Percentiles rank a stretch among this genome's conserved stretches.
Evolutionary conservation across 805 yeast species (phyloP).

Genomic region (Metschnikowia kofuensis): DNA sequence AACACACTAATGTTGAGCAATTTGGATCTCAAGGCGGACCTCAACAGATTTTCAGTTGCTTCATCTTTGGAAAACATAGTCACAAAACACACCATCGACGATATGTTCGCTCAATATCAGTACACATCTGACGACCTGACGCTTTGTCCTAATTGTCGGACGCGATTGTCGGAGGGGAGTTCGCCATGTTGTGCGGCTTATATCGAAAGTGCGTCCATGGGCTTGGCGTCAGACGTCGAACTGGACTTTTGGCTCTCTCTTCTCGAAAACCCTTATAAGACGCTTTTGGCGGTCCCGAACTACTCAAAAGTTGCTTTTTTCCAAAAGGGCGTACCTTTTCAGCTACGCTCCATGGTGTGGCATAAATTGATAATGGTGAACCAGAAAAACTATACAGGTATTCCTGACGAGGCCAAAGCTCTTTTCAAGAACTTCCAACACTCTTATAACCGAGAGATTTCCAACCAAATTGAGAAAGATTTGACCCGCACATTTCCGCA

Average conservation of each 20-base stretch:
- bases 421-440: slow-evolving; percentile 42
- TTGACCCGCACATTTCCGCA: slow-evolving; percentile 59
- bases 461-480: slow-evolving; percentile 52
- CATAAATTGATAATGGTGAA: slow-evolving; percentile 33
- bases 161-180: slow-evolving; percentile 1
- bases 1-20: slow-evolving; percentile 16
- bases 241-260: slow-evolving; percentile 44
- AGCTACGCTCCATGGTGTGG: slow-evolving; percentile 46
- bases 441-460: slow-evolving; percentile 36
- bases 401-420: slow-evolving; percentile 34
- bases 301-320: slow-evolving; percentile 44
- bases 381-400: slow-evolving; percentile 22
- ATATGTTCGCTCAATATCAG: slow-evolving; percentile 12
- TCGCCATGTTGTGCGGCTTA: slow-evolving; percentile 10
- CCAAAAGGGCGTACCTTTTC: slow-evolving; percentile 45
- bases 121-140: slow-evolving; percentile 13
- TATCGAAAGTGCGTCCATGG: slow-evolving; percentile 5
- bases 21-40: slow-evolving; percentile 18
- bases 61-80: neutral
- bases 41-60: slow-evolving; percentile 14
- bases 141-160: slow-evolving; percentile 12
- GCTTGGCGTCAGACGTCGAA: slow-evolving; percentile 23
- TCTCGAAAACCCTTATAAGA: slow-evolving; percentile 41
- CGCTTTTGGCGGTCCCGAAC: slow-evolving; percentile 46
- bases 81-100: slow-evolving; percentile 1